Evolutionary conservation across 352 stramenopile genomes (phyloP).

Genomic region (Phytophthora brassicae): DNA sequence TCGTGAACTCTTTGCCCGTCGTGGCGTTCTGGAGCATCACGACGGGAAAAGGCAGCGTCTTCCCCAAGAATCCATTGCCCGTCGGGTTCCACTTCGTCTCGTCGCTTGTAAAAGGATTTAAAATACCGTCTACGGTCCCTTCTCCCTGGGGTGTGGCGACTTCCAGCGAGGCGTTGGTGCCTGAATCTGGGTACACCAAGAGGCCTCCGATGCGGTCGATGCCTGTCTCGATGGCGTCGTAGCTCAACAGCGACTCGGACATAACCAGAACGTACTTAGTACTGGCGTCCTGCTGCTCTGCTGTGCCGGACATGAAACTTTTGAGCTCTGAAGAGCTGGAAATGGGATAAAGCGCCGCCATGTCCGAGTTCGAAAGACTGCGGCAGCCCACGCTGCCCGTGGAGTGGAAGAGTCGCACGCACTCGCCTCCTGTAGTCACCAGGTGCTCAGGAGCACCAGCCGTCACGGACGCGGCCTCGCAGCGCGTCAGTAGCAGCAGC

Average conservation of each 20-base stretch:
- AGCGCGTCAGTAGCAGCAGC: constrained; percentile 5
- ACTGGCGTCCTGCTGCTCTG: constrained; percentile 21
- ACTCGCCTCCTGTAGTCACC: constrained; percentile 64
- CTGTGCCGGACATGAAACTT: constrained; percentile 39
- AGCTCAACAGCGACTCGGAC: constrained; percentile 56
- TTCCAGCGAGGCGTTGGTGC: constrained; percentile 54
- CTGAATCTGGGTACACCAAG: constrained; percentile 53
- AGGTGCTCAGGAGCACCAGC: constrained; percentile 67
- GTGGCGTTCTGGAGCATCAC: constrained; percentile 56
- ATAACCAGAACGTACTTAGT: constrained; percentile 69
- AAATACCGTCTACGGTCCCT: constrained; percentile 50
- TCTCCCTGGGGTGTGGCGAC: constrained; percentile 57
- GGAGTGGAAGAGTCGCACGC: constrained; percentile 79
- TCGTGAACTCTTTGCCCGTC: constrained; percentile 43
- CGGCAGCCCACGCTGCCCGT: constrained; percentile 64
- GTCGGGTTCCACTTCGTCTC: constrained; percentile 71
- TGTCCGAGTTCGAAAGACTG: constrained; percentile 51
- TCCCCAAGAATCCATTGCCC: constrained; percentile 47
- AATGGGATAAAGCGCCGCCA: constrained; percentile 60
- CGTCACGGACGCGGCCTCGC: constrained; percentile 54
- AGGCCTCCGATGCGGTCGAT: constrained; percentile 52
- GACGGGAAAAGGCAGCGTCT: constrained; percentile 62
- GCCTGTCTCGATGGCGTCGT: constrained; percentile 32
- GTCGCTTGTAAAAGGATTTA: constrained; percentile 69
- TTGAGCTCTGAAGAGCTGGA: constrained; percentile 41